Evolutionary conservation across 768 basidiomycete genomes (phyloP).

Genomic region (Xanthoconium stramineum): DNA sequence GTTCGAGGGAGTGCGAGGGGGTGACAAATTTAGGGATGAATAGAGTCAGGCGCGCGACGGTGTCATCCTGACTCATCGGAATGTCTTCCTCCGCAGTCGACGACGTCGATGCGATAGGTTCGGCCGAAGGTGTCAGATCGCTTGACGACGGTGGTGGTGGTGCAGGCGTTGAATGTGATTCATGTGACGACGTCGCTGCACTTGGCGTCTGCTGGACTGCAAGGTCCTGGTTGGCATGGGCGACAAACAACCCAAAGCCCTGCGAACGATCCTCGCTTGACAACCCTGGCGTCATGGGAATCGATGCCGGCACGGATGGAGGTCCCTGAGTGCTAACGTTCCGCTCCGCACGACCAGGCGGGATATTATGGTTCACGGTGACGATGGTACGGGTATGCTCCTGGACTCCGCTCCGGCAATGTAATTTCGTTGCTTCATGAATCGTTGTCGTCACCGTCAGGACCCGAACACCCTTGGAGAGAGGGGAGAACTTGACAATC

Average conservation of each 20-base stretch:
- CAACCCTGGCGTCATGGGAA: slow-evolving; percentile 14
- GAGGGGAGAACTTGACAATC: slow-evolving; percentile 81
- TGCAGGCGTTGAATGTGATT: background rate
- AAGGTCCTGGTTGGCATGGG: slow-evolving; percentile 10
- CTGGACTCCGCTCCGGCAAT: slow-evolving; percentile 50
- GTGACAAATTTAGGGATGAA: slow-evolving; percentile 58
- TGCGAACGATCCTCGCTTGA: slow-evolving; percentile 14
- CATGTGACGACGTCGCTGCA: slow-evolving; percentile 13
- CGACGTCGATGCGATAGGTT: slow-evolving; percentile 3
- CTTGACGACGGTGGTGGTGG: background rate
- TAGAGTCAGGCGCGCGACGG: slow-evolving; percentile 59
- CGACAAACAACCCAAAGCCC: slow-evolving; percentile 13
- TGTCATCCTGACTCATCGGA: slow-evolving; percentile 39
- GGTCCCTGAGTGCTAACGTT: background rate
- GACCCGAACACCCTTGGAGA: slow-evolving; percentile 80
- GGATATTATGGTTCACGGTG: slow-evolving; percentile 65
- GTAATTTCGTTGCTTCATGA: slow-evolving; percentile 70
- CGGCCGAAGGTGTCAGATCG: slow-evolving; percentile 1
- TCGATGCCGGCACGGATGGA: background rate
- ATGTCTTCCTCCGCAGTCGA: slow-evolving; percentile 14
- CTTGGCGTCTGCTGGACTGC: slow-evolving; percentile 14
- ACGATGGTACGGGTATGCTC: slow-evolving; percentile 61
- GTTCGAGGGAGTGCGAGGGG: slow-evolving; percentile 73
- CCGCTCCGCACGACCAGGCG: slow-evolving; percentile 49
- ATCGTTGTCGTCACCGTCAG: slow-evolving; percentile 63